Evolutionary conservation across 2,329 filamentous ascomycete genomes (phyloP).

Genomic region (Neofusicoccum sp.): DNA sequence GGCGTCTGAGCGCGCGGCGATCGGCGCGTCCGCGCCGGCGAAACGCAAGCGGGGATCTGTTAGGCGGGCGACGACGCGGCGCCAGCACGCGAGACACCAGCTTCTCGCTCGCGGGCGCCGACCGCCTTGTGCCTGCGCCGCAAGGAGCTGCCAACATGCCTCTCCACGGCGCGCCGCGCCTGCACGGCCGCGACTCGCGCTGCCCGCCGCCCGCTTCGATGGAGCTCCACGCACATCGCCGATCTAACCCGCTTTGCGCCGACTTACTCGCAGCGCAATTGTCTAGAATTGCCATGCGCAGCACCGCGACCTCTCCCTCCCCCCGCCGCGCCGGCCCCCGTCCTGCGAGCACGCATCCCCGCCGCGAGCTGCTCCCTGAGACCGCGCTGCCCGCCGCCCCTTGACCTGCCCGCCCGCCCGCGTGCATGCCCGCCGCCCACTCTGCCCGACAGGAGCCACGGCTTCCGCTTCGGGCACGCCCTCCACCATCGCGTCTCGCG

Average conservation of each 20-base stretch:
- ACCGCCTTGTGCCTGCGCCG: background rate
- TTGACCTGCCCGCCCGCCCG: too few species aligned
- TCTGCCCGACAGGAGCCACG: too few species aligned
- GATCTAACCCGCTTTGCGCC: conserved; percentile 1
- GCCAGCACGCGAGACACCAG: background rate
- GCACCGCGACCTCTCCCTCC: background rate
- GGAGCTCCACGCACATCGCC: conserved; percentile 11
- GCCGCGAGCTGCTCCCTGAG: background rate
- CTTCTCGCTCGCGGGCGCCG: background rate
- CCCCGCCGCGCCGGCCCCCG: background rate
- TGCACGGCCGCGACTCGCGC: background rate
- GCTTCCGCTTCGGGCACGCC: background rate
- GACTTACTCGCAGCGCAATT: conserved; percentile 10
- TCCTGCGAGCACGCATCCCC: background rate
- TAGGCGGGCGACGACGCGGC: background rate
- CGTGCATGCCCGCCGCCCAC: too few species aligned
- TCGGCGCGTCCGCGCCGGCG: background rate
- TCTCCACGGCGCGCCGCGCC: background rate
- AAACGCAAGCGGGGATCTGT: background rate
- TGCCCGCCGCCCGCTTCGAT: background rate
- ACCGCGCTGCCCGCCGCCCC: too few species aligned
- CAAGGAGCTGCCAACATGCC: background rate
- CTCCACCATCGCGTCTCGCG: background rate
- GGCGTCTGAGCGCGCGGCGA: background rate
- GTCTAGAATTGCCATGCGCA: conserved; percentile 8